phyloP scores from a whole-genome alignment of 495 filamentous ascomycete genomes.

The Penicillium atrosanguineum region DNA sequence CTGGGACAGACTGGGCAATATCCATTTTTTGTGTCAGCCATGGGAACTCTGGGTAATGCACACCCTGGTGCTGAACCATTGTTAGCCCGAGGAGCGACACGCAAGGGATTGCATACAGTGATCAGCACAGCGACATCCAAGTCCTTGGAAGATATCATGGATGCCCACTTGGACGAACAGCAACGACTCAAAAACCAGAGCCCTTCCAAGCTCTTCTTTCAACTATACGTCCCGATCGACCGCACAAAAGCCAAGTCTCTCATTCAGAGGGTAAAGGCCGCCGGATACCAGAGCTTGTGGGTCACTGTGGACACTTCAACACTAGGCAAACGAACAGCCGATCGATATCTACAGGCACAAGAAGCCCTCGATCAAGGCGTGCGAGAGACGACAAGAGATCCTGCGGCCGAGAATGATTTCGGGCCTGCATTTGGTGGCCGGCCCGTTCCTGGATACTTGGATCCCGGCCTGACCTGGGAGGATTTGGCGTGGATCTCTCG shows the following conservation, averaged over 20 bases:
- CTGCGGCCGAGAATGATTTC: constrained; percentile 10
- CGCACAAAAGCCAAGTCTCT: constrained; percentile 12
- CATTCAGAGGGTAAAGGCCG: constrained; percentile 18
- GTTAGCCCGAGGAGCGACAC: constrained; percentile 15
- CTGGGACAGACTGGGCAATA: constrained; percentile 10
- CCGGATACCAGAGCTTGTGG: constrained; percentile 21
- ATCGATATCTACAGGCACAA: constrained; percentile 21
- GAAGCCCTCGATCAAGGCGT: constrained; percentile 12
- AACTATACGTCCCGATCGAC: constrained; percentile 18
- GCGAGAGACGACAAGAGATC: constrained; percentile 1
- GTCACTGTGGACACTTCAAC: constrained; percentile 21
- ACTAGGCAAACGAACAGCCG: constrained; percentile 19
- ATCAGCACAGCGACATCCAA: constrained; percentile 20
- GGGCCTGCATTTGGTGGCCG: constrained; percentile 19
- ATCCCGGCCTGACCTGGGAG: constrained; percentile 19
- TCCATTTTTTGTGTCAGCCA: constrained; percentile 20
- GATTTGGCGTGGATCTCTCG: constrained; percentile 16
- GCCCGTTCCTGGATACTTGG: constrained; percentile 16
- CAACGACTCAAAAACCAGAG: constrained; percentile 7
- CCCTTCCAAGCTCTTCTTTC: constrained; percentile 16
- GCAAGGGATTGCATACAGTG: constrained; percentile 18
- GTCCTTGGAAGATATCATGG: constrained; percentile 20
- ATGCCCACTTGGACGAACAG: constrained; percentile 17
- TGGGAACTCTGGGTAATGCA: constrained; percentile 18
- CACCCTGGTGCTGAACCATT: constrained; percentile 16